Percentiles rank a stretch among this genome's conserved stretches.
These are phyloP conservation scores for Acrodontium crateriforme DNA, from an alignment of 2,329 filamentous ascomycete species.

Conservation along the genomic window DNA sequence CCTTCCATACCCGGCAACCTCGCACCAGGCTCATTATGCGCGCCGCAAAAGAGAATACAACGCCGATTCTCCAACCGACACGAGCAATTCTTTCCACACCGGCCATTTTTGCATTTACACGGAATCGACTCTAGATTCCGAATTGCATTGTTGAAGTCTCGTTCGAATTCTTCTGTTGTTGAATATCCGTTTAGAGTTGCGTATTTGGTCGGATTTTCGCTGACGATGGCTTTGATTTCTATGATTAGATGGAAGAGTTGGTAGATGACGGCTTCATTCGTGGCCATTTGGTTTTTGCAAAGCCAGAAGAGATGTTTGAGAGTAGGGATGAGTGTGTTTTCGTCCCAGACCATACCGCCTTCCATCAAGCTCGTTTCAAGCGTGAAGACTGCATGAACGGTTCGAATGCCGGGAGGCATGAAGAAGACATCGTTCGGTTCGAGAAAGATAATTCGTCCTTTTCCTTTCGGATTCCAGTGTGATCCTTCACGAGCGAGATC, in stretches of 20 bases:
- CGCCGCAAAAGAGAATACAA: too few relatives aligned
- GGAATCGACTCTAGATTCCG: too few relatives aligned
- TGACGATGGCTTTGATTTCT: too few relatives aligned
- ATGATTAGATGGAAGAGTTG: constrained; percentile 1
- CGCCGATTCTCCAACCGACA: too few relatives aligned
- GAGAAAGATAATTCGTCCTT: not conserved
- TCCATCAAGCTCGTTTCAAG: constrained; percentile 3
- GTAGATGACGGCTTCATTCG: not conserved
- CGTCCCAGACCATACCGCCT: constrained; percentile 4
- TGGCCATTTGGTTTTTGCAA: not conserved
- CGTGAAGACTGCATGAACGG: constrained; percentile 3
- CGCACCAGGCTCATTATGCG: too few relatives aligned
- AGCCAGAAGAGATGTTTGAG: constrained; percentile 1
- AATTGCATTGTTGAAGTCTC: too few relatives aligned
- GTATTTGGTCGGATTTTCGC: too few relatives aligned
- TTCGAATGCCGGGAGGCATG: not conserved
- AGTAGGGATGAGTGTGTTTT: constrained; percentile 1
- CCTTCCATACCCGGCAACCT: too few relatives aligned
- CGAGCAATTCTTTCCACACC: too few relatives aligned
- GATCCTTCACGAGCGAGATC: not conserved
- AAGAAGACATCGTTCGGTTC: not conserved
- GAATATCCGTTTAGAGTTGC: too few relatives aligned
- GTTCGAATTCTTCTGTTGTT: too few relatives aligned
- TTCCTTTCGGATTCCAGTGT: not conserved
- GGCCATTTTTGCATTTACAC: too few relatives aligned